These are phyloP conservation scores for Trichosporon coremiiforme DNA, from an alignment of 1,284 basidiomycete species.

Conservation along the genomic window DNA sequence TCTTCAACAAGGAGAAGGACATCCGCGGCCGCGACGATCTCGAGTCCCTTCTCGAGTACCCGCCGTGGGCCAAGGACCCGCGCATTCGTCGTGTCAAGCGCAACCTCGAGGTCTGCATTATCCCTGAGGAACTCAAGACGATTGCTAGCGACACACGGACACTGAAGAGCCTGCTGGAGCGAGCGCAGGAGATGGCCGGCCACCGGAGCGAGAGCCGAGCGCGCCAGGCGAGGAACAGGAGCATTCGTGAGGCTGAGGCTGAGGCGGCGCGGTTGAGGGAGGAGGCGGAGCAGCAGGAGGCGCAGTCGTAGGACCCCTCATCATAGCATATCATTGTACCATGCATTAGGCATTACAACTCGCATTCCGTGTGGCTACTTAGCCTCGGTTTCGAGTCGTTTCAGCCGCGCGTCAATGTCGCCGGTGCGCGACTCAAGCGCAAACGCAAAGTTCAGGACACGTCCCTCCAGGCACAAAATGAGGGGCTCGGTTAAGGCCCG, in stretches of 20 bases:
- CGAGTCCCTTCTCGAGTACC: background rate
- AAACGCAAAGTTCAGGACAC: background rate
- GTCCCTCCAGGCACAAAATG: background rate
- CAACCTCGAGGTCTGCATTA: constrained; percentile 18
- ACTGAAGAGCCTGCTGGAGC: background rate
- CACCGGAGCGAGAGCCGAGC: background rate
- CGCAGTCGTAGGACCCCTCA: background rate
- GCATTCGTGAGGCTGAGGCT: background rate
- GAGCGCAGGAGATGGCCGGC: background rate
- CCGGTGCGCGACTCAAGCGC: background rate
- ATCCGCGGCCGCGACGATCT: background rate
- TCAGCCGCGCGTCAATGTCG: background rate
- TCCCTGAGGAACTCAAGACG: background rate
- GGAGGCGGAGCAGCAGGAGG: constrained; percentile 9
- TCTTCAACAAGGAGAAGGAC: constrained; percentile 19
- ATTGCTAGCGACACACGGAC: constrained; percentile 19
- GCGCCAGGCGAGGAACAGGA: background rate
- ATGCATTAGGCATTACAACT: constrained; percentile 15
- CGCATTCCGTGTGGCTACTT: background rate
- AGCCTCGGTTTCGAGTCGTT: background rate
- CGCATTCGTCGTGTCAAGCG: constrained; percentile 8
- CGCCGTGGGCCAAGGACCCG: constrained; percentile 11
- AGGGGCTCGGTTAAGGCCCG: constrained; percentile 10
- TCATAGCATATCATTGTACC: constrained; percentile 15
- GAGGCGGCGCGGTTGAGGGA: background rate